Base-by-base conservation (phyloP, 805 yeast genomes). In the Ascoidea tarda region DNA sequence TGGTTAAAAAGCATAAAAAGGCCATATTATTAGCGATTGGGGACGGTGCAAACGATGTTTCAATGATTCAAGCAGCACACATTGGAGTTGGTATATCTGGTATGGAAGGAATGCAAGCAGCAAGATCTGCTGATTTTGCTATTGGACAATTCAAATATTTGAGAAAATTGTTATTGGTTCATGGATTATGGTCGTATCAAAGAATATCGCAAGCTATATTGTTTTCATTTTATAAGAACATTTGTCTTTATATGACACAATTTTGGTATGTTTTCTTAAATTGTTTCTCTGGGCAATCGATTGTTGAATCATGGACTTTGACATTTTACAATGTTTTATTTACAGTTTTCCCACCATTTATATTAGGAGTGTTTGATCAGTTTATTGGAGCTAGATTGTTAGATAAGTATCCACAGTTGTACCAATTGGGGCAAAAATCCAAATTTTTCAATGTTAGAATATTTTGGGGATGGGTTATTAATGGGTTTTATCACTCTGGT, bases 41-140 rank as follows among this genome's bases (percentile, higher is more conserved):
- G 48, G 99, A 93, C 68, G 99, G 99, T 63, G 99, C 99, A 2
- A 93, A 93, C 63, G 99, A 93, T 70, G 99, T 93, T 46, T 84
- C 96, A 45, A 93, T 93, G 99, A 93, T 93, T 58, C 99, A 93
- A 68, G 98, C 99, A 14, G 99, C 99, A 0, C 98, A 93, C 66
- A 96, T 93, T 51, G 99, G 99, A 57, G 96, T 93, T 31, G 99
- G 99, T 64, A 95, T 93, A 57, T 87, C 95, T 68, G 99, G 99
- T 58, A 84, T 89, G 91, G 99, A 93, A 70, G 99, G 99, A 59
- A 89, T 90, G 88, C 99, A 93, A 68, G 99, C 99, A 8, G 97
- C 99, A 0, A 78, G 99, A 66, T 84, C 95, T 66, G 98, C 99
- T 0, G 99, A 93, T 72, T 81, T 93, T 55, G 89, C 98, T 0